Evolutionary conservation across 495 filamentous ascomycete species (phyloP).

Genomic region (Durotheca rogersii): DNA sequence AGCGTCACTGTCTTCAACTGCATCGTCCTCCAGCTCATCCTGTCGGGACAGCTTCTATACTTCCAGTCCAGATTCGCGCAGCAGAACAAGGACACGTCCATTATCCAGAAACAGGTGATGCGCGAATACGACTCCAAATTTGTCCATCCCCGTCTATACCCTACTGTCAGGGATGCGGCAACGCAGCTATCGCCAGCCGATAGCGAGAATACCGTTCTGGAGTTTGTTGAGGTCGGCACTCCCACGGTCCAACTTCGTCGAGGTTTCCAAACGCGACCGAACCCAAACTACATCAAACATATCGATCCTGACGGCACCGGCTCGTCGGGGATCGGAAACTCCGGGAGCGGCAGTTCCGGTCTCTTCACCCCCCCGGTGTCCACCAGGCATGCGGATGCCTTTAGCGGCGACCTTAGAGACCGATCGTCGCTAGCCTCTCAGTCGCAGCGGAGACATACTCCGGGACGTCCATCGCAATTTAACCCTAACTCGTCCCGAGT

Average conservation of each 20-base stretch:
- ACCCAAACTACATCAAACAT: slow-evolving; percentile 80
- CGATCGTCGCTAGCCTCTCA: slow-evolving; percentile 21
- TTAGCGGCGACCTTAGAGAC: slow-evolving; percentile 18
- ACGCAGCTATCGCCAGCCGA: slow-evolving; percentile 63
- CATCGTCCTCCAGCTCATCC: slow-evolving; percentile 64
- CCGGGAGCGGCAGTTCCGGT: slow-evolving; percentile 26
- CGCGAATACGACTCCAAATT: slow-evolving; percentile 96
- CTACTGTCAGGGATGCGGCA: slow-evolving; percentile 77
- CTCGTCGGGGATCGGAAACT: slow-evolving; percentile 13
- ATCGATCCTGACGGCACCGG: slow-evolving; percentile 64
- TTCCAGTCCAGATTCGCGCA: slow-evolving; percentile 72
- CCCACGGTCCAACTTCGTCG: slow-evolving; percentile 76
- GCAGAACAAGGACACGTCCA: slow-evolving; percentile 76
- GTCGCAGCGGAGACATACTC: slow-evolving; percentile 18
- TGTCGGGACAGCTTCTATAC: slow-evolving; percentile 75
- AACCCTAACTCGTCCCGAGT: slow-evolving; percentile 22
- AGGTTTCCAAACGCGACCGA: slow-evolving; percentile 82
- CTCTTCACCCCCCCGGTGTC: slow-evolving; percentile 38
- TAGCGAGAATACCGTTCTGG: slow-evolving; percentile 45
- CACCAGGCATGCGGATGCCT: slow-evolving; percentile 18
- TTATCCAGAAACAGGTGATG: slow-evolving; percentile 89
- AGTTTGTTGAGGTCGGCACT: slow-evolving; percentile 68
- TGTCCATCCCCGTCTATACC: slow-evolving; percentile 85
- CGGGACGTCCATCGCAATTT: slow-evolving; percentile 28
- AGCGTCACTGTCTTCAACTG: slow-evolving; percentile 83